phyloP scores from a whole-genome alignment of 2,329 filamentous ascomycete genomes.

The Phialophora verrucosa region DNA sequence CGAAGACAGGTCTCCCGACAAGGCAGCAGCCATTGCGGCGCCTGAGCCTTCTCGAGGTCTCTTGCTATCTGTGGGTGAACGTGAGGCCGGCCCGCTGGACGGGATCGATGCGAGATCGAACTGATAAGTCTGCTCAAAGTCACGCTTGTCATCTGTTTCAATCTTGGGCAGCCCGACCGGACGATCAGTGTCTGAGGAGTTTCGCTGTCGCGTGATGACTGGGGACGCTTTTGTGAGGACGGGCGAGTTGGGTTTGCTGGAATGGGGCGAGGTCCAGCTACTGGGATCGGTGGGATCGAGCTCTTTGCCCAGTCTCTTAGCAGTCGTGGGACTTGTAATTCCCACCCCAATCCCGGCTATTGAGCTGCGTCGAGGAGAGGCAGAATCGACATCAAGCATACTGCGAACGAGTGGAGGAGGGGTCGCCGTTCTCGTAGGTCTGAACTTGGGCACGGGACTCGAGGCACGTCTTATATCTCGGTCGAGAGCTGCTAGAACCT shows the following conservation, averaged over 20 bases:
- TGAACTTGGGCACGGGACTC: conserved; percentile 41
- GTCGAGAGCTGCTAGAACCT: conserved; percentile 73
- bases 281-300: conserved; percentile 46
- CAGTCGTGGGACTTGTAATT: conserved; percentile 43
- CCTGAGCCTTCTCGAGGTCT: conserved; percentile 48
- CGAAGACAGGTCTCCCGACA: conserved; percentile 49
- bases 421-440: conserved; percentile 60
- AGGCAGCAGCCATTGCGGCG: conserved; percentile 54
- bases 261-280: conserved; percentile 44
- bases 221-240: conserved; percentile 46
- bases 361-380: conserved; percentile 45
- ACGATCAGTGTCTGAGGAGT: conserved; percentile 44
- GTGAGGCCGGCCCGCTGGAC: conserved; percentile 48
- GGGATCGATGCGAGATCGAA: conserved; percentile 54
- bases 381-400: conserved; percentile 66
- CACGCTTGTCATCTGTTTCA: conserved; percentile 39
- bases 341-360: conserved; percentile 48
- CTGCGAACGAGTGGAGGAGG: conserved; percentile 67
- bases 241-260: conserved; percentile 41
- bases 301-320: conserved; percentile 44
- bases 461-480: conserved; percentile 43
- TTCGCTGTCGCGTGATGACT: conserved; percentile 38
- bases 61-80: conserved; percentile 48
- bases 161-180: conserved; percentile 38
- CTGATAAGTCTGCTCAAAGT: conserved; percentile 46